phyloP scores from a whole-genome alignment of 1,139 yeast species.

The Yamadazyma spencermartinsiae region DNA sequence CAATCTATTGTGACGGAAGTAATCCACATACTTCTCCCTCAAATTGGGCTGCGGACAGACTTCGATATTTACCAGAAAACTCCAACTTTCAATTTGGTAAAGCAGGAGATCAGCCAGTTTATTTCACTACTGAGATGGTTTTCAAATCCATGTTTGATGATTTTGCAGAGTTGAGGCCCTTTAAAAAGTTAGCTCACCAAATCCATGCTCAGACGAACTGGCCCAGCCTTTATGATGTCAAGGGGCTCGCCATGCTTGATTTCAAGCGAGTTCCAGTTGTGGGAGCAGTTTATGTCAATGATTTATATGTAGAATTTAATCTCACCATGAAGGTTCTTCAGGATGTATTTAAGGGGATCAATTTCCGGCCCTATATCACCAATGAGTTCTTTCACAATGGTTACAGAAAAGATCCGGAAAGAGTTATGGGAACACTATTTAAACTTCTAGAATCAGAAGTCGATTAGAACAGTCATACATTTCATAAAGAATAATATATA shows the following conservation, averaged over 20 bases:
- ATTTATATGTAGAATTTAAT: conserved; percentile 55
- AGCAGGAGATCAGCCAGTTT: conserved; percentile 25
- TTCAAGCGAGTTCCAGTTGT: conserved; percentile 49
- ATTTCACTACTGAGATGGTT: conserved; percentile 61
- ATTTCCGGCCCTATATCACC: conserved; percentile 43
- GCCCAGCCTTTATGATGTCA: conserved; percentile 42
- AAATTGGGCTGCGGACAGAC: conserved; percentile 52
- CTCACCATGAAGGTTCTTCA: conserved; percentile 36
- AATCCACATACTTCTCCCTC: conserved; percentile 19
- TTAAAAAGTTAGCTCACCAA: conserved; percentile 41
- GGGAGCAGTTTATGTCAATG: conserved; percentile 51
- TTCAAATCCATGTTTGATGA: conserved; percentile 52
- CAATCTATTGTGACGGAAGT: conserved; percentile 51
- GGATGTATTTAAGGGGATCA: conserved; percentile 28
- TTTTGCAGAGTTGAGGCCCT: conserved; percentile 40
- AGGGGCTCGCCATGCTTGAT: conserved; percentile 25
- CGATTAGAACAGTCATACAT: conserved; percentile 26
- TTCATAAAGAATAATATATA: background rate
- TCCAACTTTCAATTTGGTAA: conserved; percentile 23
- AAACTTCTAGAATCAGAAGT: conserved; percentile 42
- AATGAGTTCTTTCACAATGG: conserved; percentile 58
- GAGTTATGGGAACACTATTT: conserved; percentile 42
- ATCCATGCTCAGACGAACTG: conserved; percentile 44
- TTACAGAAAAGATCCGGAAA: conserved; percentile 40
- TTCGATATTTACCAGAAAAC: conserved; percentile 30